Evolutionary conservation across 1,284 basidiomycete genomes (phyloP).

Genomic region (Rhizoctonia solani): DNA sequence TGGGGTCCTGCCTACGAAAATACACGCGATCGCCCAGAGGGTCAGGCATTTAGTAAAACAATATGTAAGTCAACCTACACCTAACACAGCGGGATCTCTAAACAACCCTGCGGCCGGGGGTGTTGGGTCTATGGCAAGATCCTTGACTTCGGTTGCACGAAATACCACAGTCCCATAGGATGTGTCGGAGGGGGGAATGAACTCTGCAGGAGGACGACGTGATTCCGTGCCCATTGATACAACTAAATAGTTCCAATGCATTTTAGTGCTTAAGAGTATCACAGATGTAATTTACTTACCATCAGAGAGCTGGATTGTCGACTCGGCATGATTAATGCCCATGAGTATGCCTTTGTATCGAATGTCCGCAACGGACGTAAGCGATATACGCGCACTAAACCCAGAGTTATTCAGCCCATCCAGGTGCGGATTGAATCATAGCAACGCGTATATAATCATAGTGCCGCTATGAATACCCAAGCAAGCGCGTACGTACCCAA

Average conservation of each 20-base stretch:
- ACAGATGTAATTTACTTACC: slow-evolving; percentile 52
- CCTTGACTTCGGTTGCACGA: slow-evolving; percentile 48
- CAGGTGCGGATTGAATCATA: not conserved
- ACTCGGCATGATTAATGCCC: slow-evolving; percentile 79
- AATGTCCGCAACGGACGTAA: slow-evolving; percentile 89
- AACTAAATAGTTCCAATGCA: slow-evolving; percentile 52
- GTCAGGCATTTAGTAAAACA: not conserved
- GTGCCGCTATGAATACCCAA: not conserved
- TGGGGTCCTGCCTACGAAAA: slow-evolving; percentile 25
- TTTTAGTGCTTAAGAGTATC: not conserved
- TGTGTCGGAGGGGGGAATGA: slow-evolving; percentile 46
- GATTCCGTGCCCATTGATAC: slow-evolving; percentile 88
- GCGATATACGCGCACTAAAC: slow-evolving; percentile 59
- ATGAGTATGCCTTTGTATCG: slow-evolving; percentile 86
- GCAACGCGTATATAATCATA: not conserved
- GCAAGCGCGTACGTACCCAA: slow-evolving; percentile 33
- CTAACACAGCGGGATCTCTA: slow-evolving; percentile 37
- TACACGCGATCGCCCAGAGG: slow-evolving; percentile 20
- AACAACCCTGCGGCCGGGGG: slow-evolving; percentile 41
- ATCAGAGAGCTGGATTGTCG: slow-evolving; percentile 85
- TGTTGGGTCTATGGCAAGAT: slow-evolving; percentile 48
- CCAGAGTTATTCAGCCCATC: not conserved
- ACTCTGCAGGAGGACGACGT: slow-evolving; percentile 56
- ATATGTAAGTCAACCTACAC: slow-evolving; percentile 32
- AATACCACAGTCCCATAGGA: slow-evolving; percentile 57